A percentile compares a stretch with the other conserved stretches of the same genome.
Conservation (phyloP, 116 monocot species). For the Dioscorea cayenensis region DNA sequence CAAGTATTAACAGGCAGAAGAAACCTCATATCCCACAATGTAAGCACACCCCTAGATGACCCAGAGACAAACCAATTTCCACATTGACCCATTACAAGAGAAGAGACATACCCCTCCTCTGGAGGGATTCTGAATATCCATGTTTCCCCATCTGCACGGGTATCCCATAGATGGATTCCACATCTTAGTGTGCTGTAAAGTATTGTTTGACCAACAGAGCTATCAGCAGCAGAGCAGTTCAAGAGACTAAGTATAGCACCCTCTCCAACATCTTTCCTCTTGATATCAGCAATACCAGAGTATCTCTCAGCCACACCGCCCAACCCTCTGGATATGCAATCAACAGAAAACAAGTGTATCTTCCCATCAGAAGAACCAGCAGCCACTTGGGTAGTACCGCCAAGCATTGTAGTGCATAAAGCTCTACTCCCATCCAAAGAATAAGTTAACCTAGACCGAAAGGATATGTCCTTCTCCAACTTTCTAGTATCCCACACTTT, state of each 20-base stretch:
- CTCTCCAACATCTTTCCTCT: slow-evolving; percentile 71
- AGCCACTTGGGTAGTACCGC: slow-evolving; percentile 66
- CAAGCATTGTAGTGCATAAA: slow-evolving; percentile 73
- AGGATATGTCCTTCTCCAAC: slow-evolving; percentile 93
- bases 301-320: slow-evolving; percentile 85
- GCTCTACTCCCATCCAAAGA: slow-evolving; percentile 58
- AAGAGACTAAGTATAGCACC: slow-evolving; percentile 84
- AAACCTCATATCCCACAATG: slow-evolving; percentile 95
- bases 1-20: slow-evolving; percentile 94
- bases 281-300: slow-evolving; percentile 85
- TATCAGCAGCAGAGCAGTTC: slow-evolving; percentile 63
- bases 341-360: slow-evolving; percentile 84
- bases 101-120: slow-evolving; percentile 74
- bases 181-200: slow-evolving; percentile 74
- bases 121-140: slow-evolving; percentile 71
- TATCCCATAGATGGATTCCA: slow-evolving; percentile 89
- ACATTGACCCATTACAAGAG: slow-evolving; percentile 81
- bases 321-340: slow-evolving; percentile 70
- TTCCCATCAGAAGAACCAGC: slow-evolving; percentile 74
- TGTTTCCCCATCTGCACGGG: slow-evolving; percentile 40
- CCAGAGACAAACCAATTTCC: slow-evolving; percentile 99
- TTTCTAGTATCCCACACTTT: slow-evolving; percentile 98
- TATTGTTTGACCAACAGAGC: slow-evolving; percentile 37
- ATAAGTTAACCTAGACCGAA: slow-evolving; percentile 91
- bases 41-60: slow-evolving; percentile 84